phyloP scores from a whole-genome alignment of 495 filamentous ascomycete species.

The Neurospora sp. region DNA sequence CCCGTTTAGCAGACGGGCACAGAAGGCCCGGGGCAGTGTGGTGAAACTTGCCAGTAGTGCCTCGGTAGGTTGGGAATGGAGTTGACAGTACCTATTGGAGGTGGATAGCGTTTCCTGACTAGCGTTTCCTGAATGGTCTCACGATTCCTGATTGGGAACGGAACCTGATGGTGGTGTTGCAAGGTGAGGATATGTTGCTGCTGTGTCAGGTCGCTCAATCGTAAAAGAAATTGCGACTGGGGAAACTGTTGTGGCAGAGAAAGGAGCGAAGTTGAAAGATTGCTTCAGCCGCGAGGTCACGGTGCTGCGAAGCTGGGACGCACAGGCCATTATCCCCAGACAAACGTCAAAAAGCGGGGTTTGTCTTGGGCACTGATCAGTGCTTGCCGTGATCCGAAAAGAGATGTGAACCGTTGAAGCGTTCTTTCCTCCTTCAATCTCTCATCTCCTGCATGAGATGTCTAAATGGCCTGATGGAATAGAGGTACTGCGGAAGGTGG shows the following conservation, averaged over 20 bases:
- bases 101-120: not conserved
- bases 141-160: not conserved
- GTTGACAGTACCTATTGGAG: not conserved
- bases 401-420: not conserved
- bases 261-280: not conserved
- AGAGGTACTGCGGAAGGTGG: not conserved
- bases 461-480: not conserved
- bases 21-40: no score
- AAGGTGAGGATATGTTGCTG: not conserved
- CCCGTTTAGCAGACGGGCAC: not conserved
- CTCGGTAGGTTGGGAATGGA: not conserved
- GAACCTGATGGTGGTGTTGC: not conserved
- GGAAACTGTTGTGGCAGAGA: not conserved
- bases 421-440: not conserved
- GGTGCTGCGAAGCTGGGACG: not conserved
- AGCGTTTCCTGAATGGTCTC: not conserved
- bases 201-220: not conserved
- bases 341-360: not conserved
- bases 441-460: not conserved
- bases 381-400: not conserved
- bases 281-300: not conserved
- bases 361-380: not conserved
- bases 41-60: not conserved
- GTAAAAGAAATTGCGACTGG: not conserved
- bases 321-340: not conserved